Conservation (phyloP, 495 filamentous ascomycete genomes). For the Lepraria neglecta region DNA sequence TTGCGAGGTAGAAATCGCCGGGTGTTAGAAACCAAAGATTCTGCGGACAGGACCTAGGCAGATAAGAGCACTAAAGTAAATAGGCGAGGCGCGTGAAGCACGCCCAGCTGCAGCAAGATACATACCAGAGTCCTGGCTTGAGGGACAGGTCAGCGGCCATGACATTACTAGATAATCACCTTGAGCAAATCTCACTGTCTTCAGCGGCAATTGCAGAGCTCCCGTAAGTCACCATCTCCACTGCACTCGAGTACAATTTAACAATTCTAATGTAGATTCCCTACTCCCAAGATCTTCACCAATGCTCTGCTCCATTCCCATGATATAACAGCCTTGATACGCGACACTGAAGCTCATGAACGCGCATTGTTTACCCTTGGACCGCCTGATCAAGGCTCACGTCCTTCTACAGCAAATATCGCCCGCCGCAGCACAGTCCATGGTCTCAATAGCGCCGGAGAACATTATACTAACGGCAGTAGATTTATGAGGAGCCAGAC, state of each 20-base stretch:
- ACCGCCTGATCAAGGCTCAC: conserved; percentile 31
- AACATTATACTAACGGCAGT: conserved; percentile 46
- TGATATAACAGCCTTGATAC: conserved; percentile 90
- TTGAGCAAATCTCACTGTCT: conserved; percentile 86
- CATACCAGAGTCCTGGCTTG: neutral
- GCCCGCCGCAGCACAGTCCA: conserved; percentile 46
- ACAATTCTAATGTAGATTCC: conserved; percentile 54
- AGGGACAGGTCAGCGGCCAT: conserved; percentile 36
- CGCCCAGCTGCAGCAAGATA: conserved; percentile 3
- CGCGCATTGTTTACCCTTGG: conserved; percentile 90
- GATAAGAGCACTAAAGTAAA: neutral
- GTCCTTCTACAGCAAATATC: conserved; percentile 35
- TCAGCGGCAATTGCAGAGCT: conserved; percentile 77
- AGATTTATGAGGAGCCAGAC: conserved; percentile 51
- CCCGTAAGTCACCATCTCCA: conserved; percentile 49
- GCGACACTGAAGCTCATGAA: conserved; percentile 93
- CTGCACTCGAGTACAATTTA: conserved; percentile 12
- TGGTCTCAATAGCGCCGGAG: conserved; percentile 36
- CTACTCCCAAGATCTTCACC: conserved; percentile 88
- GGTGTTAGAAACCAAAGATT: neutral
- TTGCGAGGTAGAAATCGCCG: conserved; percentile 11
- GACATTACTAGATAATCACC: conserved; percentile 72
- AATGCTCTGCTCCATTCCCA: conserved; percentile 80
- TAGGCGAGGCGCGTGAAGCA: conserved; percentile 12
- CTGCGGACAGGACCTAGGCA: conserved; percentile 4